Evolutionary conservation across 371 early-diverging fungal species (phyloP).

Genomic region (Funneliformis caledonium): DNA sequence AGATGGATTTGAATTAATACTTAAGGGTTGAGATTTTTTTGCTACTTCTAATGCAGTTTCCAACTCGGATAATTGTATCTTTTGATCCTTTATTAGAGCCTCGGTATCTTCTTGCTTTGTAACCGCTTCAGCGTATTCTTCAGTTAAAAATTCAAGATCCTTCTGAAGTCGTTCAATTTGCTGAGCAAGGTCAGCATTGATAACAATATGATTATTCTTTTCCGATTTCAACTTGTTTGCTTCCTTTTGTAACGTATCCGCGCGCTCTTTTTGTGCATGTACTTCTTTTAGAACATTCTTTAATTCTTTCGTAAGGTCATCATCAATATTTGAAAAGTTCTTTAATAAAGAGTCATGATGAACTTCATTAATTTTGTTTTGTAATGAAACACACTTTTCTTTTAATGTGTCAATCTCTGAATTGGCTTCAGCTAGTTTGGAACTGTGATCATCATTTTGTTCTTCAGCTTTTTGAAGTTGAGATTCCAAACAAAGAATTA

Average conservation of each 20-base stretch:
- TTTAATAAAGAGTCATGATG: conserved; percentile 17
- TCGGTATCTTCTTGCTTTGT: conserved; percentile 29
- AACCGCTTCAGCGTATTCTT: conserved; percentile 27
- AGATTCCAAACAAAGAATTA: not conserved
- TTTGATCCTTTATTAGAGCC: conserved; percentile 5
- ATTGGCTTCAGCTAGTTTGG: conserved; percentile 13
- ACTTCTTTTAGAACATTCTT: conserved; percentile 11
- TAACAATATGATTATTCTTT: not conserved
- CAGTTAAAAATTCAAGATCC: conserved; percentile 27
- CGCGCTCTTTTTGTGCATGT: not conserved
- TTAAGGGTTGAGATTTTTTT: not conserved
- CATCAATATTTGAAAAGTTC: conserved; percentile 13
- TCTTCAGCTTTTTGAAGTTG: conserved; percentile 11
- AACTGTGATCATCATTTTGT: not conserved
- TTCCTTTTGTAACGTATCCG: conserved; percentile 5
- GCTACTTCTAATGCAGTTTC: not conserved
- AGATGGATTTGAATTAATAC: not conserved
- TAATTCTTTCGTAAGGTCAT: conserved; percentile 17
- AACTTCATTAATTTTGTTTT: conserved; percentile 19
- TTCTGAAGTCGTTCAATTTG: conserved; percentile 30
- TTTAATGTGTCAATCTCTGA: conserved; percentile 26
- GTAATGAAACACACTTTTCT: conserved; percentile 8
- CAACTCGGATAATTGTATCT: not conserved
- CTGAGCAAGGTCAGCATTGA: conserved; percentile 20
- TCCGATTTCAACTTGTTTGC: conserved; percentile 23